Base-by-base conservation (phyloP, 176 grass and related monocot species). In the Musa itinerans region DNA sequence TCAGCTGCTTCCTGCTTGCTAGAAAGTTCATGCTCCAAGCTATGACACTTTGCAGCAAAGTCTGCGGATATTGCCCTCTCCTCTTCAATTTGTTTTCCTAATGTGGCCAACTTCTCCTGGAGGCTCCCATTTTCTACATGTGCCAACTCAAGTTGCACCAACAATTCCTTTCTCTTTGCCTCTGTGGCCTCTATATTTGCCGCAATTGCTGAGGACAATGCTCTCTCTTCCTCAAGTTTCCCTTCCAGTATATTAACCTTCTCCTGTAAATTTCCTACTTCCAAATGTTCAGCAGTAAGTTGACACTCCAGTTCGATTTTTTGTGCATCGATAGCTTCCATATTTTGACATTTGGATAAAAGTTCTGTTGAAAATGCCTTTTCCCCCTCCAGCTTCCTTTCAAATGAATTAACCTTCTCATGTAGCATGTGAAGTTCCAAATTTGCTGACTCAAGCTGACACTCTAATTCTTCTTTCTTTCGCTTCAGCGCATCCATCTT, bases 161-260 rank as follows among this genome's bases (percentile, higher is more conserved):
- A 22, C 70, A 89, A 65, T 69, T 94, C 85, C 27, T 89, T 83
- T 77, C 83, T 87, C 67, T 92, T 86, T 13, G 69, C 78, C 85
- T 95, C 81, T 48, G 82, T 82, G 79, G 85, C 84, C 83, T 91
- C 83, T 63, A 86, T 43, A 69, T 87, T 89, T 76, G 72, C 80
- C 63, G 83, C 74, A 82, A 85, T 87, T 10, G 79, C 85, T 50
- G 85, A 76, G 72, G 89, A 88, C 58, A 86, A 57, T 77, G 80
- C 83, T 72, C 87, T 91, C 76, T 87, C 83, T 12, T 79, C 86
- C 69, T 89, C 88, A 66, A 92, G 50, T 76, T 86, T 91, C 57
- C 26, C 83, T 73, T 91, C 86, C 43, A 99, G 65, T 51, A 66
- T 75, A 58, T 53, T 51, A 27, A 79, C 71, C 48, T 87, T 81